Evolutionary conservation across 148 eudicot species (phyloP).

Genomic region (Vaccinium darrowii): DNA sequence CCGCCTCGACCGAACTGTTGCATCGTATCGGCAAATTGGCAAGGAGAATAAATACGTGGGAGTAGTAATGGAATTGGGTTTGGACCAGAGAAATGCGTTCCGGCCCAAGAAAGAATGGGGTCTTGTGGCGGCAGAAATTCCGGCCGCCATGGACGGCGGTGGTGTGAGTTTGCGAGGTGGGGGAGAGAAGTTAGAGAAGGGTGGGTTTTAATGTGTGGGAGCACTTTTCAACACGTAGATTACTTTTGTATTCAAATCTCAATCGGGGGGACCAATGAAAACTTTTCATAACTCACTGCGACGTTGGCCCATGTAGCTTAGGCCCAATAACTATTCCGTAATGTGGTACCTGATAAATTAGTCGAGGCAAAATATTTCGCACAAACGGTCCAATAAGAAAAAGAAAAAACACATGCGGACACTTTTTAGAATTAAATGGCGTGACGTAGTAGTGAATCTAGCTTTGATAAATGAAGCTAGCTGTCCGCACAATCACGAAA

Average conservation of each 20-base stretch:
- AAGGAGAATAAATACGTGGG: conserved; percentile 28
- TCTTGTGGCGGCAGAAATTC: conserved; percentile 19
- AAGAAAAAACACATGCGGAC: background rate
- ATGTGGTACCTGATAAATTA: no score
- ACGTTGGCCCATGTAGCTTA: no score
- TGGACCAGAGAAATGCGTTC: conserved; percentile 20
- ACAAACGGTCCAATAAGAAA: no score
- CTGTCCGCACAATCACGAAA: background rate
- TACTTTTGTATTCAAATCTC: no score
- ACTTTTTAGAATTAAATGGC: background rate
- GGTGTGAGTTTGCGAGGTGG: background rate
- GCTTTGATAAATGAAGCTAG: background rate
- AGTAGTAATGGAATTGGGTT: conserved; percentile 21
- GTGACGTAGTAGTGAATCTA: background rate
- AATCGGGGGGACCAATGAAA: no score
- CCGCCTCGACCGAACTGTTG: conserved; percentile 17
- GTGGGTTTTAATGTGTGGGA: background rate
- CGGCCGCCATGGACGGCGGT: conserved; percentile 36
- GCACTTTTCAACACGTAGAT: background rate
- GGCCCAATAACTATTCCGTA: no score
- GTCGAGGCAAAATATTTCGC: no score
- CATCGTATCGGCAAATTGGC: conserved; percentile 16
- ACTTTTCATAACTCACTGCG: no score
- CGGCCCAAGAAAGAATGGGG: conserved; percentile 17
- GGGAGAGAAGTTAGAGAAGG: background rate